These are phyloP conservation scores for Gossypium laxum DNA, from an alignment of 441 rosid species.

Conservation along the genomic window DNA sequence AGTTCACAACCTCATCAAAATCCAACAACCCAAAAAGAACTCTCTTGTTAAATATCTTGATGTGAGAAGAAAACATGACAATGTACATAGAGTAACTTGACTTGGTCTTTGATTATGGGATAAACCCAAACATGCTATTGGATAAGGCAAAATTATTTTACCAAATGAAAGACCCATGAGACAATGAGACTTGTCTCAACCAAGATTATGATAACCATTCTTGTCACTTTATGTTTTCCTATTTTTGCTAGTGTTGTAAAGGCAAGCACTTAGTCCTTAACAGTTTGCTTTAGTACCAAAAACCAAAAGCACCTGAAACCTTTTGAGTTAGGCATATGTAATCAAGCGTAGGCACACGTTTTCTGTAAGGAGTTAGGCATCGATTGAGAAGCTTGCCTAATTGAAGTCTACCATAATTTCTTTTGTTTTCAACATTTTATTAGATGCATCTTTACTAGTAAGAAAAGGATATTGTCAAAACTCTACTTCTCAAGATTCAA, in stretches of 20 bases:
- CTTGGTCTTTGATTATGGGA: neutral
- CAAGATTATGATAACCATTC: neutral
- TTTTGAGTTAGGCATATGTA: neutral
- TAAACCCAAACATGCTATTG: neutral
- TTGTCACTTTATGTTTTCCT: neutral
- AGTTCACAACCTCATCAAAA: neutral
- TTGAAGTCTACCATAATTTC: neutral
- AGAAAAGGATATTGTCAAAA: neutral
- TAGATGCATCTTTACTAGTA: neutral
- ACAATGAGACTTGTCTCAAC: neutral
- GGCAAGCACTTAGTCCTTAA: neutral
- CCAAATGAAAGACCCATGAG: neutral
- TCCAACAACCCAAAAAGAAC: neutral
- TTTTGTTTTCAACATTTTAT: neutral
- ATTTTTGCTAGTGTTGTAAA: neutral
- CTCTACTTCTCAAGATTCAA: neutral
- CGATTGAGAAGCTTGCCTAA: neutral
- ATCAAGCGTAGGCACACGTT: neutral
- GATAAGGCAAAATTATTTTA: neutral
- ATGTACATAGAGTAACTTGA: neutral
- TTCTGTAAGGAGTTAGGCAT: neutral
- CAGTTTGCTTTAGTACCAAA: neutral
- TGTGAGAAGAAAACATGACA: neutral
- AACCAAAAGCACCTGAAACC: neutral
- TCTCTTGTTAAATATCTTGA: neutral